Base-by-base conservation (phyloP, 345 rosid genomes). In the Hibiscus syriacus region DNA sequence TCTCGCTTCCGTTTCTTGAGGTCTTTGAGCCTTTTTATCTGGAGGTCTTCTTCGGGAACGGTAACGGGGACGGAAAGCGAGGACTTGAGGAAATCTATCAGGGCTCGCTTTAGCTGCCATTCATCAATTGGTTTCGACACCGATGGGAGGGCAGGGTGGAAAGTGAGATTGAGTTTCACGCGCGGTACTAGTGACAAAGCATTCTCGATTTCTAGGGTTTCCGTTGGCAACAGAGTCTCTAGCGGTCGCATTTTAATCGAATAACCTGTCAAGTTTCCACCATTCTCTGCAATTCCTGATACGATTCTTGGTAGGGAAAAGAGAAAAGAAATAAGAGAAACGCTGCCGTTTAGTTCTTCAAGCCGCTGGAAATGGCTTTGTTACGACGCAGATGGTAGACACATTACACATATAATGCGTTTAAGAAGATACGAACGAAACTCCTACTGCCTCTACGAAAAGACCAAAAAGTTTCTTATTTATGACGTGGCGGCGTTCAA, bases 1-100 rank as follows among this genome's bases (percentile, higher is more conserved):
- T 86, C 94, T 23, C 97, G 94, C 77, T 86, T 85, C 72, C 97
- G 91, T 60, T 93, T 90, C 87, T 89, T 89, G 46, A 90, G 80
- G 84, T 93, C 97, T 72, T 73, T 89, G 78, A 78, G 73, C 32
- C 94, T 84, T 6, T 68, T 74, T 77, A 90, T 79, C 23, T 81
- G 74, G 30, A 93, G 80, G 66, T 90, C 97, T 58, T 81, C 90
- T 41, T 85, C 94, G 10, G 91, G 75, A 12, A 93, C 78, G 43
- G 80, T 68, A 56, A 87, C 68, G 53, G 95, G 55, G 43, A 82
- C 80, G 22, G 81, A 67, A 49, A 83, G 76, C 0, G 95, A 86
- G 75, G 66, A 64, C 76, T 80, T 85, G 70, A 90, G 85, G 80
- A 82, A 93, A 58, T 86, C 90, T 1, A 76, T 73, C 22, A 90